Evolutionary conservation across 2,329 filamentous ascomycete species (phyloP).

Genomic region (Cercospora sp.): DNA sequence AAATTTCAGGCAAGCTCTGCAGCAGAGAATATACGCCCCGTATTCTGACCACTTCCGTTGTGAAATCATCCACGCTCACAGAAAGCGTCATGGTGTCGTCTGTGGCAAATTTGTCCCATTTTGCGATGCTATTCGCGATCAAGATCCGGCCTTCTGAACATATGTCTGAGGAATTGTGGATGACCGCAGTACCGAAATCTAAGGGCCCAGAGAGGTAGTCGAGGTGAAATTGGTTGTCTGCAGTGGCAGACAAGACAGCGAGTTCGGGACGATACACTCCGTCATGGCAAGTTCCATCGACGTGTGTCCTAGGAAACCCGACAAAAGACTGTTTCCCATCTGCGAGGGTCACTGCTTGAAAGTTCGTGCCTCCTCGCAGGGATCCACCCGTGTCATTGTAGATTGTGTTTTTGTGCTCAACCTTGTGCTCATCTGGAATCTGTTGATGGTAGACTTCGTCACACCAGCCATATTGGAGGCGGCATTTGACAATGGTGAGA

Average conservation of each 20-base stretch:
- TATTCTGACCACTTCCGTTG: not conserved
- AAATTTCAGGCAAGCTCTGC: not conserved
- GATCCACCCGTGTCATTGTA: not conserved
- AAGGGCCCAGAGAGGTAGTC: not conserved
- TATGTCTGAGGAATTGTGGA: not conserved
- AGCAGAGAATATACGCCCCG: not conserved
- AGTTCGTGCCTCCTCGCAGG: not conserved
- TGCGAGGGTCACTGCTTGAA: not conserved
- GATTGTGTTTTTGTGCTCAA: not conserved
- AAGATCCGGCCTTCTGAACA: not conserved
- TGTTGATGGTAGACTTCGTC: not conserved
- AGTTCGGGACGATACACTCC: not conserved
- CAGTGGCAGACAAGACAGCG: slow-evolving; percentile 1
- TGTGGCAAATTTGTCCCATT: not conserved
- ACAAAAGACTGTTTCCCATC: not conserved
- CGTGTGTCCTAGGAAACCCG: not conserved
- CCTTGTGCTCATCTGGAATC: not conserved
- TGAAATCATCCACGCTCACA: not conserved
- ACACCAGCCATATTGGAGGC: not conserved
- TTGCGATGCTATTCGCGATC: not conserved
- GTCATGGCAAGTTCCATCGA: not conserved
- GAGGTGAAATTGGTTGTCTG: not conserved
- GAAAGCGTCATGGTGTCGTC: not conserved
- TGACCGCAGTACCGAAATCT: not conserved
- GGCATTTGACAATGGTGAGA: not conserved